These are phyloP conservation scores for Flammula alnicola DNA, from an alignment of 1,284 basidiomycete genomes.

Conservation along the genomic window DNA sequence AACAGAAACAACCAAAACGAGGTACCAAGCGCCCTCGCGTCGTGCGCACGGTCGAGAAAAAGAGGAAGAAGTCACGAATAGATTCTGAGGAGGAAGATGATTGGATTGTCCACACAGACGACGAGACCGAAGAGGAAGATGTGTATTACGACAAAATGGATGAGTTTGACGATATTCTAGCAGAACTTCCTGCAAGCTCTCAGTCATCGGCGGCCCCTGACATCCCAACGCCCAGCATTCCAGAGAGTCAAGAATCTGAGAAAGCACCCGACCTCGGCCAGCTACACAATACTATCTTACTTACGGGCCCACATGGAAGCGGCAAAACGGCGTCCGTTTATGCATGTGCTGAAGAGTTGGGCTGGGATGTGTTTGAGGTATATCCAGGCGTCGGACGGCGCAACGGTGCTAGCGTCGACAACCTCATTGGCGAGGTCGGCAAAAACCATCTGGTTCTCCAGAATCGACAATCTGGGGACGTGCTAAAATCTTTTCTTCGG, in stretches of 20 bases:
- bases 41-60: conserved; percentile 52
- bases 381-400: conserved; percentile 94
- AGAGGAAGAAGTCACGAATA: conserved; percentile 51
- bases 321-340: conserved; percentile 96
- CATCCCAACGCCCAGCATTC: conserved; percentile 16
- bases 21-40: conserved; percentile 55
- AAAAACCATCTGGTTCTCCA: conserved; percentile 82
- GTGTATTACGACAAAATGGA: conserved; percentile 37
- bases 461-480: conserved; percentile 23
- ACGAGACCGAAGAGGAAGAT: conserved; percentile 40
- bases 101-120: conserved; percentile 55
- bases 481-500: conserved; percentile 23
- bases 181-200: conserved; percentile 28
- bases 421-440: conserved; percentile 90
- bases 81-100: conserved; percentile 59
- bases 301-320: conserved; percentile 81
- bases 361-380: conserved; percentile 97
- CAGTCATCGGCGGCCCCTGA: conserved; percentile 17
- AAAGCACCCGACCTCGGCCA: conserved; percentile 45
- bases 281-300: conserved; percentile 84
- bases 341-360: conserved; percentile 91
- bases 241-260: conserved; percentile 3
- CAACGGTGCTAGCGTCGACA: conserved; percentile 78
- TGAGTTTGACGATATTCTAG: conserved; percentile 23
- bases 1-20: conserved; percentile 29